These are phyloP conservation scores for Melampsora abietis-canadensis DNA, from an alignment of 1,284 basidiomycete genomes.

Conservation along the genomic window DNA sequence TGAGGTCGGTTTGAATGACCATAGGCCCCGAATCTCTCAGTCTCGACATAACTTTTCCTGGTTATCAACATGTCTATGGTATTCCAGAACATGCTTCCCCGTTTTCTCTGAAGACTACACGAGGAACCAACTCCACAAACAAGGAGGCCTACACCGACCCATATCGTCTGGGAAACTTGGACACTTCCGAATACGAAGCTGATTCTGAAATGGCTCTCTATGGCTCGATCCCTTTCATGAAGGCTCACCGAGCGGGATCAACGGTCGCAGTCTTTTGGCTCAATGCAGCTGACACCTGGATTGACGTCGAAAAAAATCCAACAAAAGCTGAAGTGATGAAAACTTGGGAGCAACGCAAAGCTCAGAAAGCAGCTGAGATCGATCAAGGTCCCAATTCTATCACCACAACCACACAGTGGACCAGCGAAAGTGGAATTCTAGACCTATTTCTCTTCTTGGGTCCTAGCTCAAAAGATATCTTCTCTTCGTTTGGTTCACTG, in stretches of 20 bases:
- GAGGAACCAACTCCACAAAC: slow-evolving; percentile 55
- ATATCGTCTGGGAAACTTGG: slow-evolving; percentile 90
- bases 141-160: slow-evolving; percentile 68
- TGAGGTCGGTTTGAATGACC: background rate
- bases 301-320: slow-evolving; percentile 73
- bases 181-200: slow-evolving; percentile 94
- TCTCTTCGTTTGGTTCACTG: slow-evolving; percentile 76
- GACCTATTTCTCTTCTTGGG: slow-evolving; percentile 92
- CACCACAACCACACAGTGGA: slow-evolving; percentile 85
- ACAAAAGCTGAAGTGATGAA: slow-evolving; percentile 53
- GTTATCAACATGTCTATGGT: slow-evolving; percentile 63
- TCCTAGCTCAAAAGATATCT: slow-evolving; percentile 72
- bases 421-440: slow-evolving; percentile 92
- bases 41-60: slow-evolving; percentile 89
- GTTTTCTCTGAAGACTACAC: slow-evolving; percentile 79
- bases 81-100: slow-evolving; percentile 95
- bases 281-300: slow-evolving; percentile 90
- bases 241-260: slow-evolving; percentile 75
- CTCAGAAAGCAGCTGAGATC: background rate
- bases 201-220: slow-evolving; percentile 76
- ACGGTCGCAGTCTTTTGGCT: slow-evolving; percentile 89
- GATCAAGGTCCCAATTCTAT: slow-evolving; percentile 45
- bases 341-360: slow-evolving; percentile 45
- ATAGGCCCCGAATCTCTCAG: slow-evolving; percentile 88
- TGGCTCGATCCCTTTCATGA: slow-evolving; percentile 68